Evolutionary conservation across 2,329 filamentous ascomycete genomes (phyloP).

Genomic region (Calonectria pauciramosa): DNA sequence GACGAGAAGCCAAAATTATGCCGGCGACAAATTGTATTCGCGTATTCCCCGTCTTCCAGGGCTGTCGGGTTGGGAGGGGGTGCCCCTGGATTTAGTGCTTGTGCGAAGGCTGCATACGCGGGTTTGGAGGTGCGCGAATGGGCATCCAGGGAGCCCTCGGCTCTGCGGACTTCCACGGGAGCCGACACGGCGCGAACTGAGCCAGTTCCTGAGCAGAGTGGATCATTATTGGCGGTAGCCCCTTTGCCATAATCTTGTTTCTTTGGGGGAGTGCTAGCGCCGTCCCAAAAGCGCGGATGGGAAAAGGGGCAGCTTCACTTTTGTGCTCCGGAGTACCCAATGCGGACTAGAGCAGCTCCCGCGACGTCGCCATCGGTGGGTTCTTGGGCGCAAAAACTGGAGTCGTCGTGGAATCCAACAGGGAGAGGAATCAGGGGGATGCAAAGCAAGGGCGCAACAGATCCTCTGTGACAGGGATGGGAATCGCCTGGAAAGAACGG

Average conservation of each 20-base stretch:
- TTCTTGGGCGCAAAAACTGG: background rate
- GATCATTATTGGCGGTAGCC: constrained; percentile 7
- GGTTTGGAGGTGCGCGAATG: background rate
- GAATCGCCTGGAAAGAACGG: background rate
- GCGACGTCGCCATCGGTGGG: background rate
- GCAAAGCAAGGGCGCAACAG: background rate
- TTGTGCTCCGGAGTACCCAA: constrained; percentile 1
- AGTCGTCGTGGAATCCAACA: background rate
- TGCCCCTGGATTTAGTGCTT: constrained; percentile 2
- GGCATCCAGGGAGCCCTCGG: background rate
- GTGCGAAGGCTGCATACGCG: constrained; percentile 11
- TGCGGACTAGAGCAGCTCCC: background rate
- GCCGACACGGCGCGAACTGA: background rate
- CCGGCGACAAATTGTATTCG: background rate
- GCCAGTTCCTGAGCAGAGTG: background rate
- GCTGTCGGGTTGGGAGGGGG: background rate
- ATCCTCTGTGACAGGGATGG: background rate
- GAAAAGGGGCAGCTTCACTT: background rate
- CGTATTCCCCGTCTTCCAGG: background rate
- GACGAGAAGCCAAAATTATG: constrained; percentile 13
- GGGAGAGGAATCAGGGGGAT: background rate
- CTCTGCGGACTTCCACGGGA: background rate
- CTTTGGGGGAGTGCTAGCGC: constrained; percentile 12
- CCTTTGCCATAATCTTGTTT: constrained; percentile 18
- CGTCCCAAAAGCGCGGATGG: background rate